Percentiles rank a stretch among this genome's conserved stretches.
Evolutionary conservation across 805 yeast species (phyloP).

Genomic region (Cyberlindnera japonica): DNA sequence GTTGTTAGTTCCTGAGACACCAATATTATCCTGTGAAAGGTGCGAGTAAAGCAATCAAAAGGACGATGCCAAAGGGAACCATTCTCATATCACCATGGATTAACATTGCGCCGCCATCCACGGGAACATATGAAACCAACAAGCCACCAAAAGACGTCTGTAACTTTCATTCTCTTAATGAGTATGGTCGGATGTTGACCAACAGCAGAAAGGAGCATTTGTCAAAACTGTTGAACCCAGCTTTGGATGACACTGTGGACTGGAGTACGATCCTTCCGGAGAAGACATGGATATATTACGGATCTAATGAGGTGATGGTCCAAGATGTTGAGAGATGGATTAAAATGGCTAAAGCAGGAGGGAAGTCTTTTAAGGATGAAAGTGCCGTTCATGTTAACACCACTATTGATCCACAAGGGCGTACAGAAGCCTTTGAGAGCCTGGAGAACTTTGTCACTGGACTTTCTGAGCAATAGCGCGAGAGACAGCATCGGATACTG

Average conservation of each 20-base stretch:
- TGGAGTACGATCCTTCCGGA: conserved; percentile 7
- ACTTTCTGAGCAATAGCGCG: no score
- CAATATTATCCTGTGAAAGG: conserved; percentile 4
- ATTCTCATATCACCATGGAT: conserved; percentile 20
- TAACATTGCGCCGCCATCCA: conserved; percentile 10
- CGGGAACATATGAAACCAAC: conserved; percentile 7
- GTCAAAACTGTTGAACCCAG: conserved; percentile 5
- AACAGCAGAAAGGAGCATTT: conserved; percentile 1
- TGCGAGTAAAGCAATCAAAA: background rate
- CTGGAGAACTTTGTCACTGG: conserved; percentile 2
- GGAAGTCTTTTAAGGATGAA: conserved; percentile 3
- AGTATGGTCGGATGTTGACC: conserved; percentile 2
- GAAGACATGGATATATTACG: conserved; percentile 6
- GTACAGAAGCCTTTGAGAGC: background rate
- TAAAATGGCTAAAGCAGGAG: conserved; percentile 2
- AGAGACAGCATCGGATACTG: no score
- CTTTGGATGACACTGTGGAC: conserved; percentile 5
- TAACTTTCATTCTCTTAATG: conserved; percentile 3
- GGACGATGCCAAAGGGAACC: conserved; percentile 4
- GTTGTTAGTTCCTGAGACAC: conserved; percentile 18
- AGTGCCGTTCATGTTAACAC: conserved; percentile 6
- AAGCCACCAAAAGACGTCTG: conserved; percentile 9
- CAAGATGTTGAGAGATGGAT: conserved; percentile 7
- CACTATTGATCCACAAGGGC: conserved; percentile 5
- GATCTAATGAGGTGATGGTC: conserved; percentile 7